Evolutionary conservation across 2,329 filamentous ascomycete genomes (phyloP).

Genomic region (Cercospora sp.): DNA sequence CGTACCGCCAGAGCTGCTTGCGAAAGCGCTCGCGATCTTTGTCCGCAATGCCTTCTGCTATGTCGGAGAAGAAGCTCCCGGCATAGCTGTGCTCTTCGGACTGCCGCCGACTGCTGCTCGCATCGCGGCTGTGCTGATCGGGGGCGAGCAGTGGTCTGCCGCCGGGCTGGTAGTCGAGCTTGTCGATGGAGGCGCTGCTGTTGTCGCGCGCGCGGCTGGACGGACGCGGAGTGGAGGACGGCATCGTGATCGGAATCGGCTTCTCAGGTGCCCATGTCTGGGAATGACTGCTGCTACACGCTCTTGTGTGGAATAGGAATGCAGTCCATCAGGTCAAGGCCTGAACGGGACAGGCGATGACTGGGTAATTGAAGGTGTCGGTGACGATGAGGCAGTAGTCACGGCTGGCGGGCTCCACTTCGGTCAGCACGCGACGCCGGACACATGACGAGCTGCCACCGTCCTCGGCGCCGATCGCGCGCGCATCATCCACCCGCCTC

Average conservation of each 20-base stretch:
- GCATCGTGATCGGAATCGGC: neutral
- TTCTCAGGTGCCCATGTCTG: neutral
- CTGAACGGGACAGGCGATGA: neutral
- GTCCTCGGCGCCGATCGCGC: neutral
- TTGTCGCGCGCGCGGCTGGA: slow-evolving; percentile 25
- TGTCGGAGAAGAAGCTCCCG: slow-evolving; percentile 59
- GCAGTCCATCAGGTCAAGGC: neutral
- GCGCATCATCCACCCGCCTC: neutral
- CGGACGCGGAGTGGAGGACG: slow-evolving; percentile 20
- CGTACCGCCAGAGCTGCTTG: slow-evolving; percentile 53
- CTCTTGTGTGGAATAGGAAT: neutral
- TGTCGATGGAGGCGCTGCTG: slow-evolving; percentile 45
- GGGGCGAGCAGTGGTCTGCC: slow-evolving; percentile 45
- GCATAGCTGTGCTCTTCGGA: slow-evolving; percentile 48
- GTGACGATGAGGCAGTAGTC: neutral
- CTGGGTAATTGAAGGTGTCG: neutral
- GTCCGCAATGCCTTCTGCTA: slow-evolving; percentile 61
- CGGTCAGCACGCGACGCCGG: slow-evolving; percentile 3
- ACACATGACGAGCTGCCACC: slow-evolving; percentile 2
- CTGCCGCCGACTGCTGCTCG: slow-evolving; percentile 28
- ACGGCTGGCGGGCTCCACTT: neutral
- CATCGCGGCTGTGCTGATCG: slow-evolving; percentile 36
- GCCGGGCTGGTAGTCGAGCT: slow-evolving; percentile 51
- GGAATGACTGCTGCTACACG: neutral
- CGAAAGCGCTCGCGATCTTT: slow-evolving; percentile 57